Evolutionary conservation across 495 filamentous ascomycete genomes (phyloP).

Genomic region (Xylaria bambusicola): DNA sequence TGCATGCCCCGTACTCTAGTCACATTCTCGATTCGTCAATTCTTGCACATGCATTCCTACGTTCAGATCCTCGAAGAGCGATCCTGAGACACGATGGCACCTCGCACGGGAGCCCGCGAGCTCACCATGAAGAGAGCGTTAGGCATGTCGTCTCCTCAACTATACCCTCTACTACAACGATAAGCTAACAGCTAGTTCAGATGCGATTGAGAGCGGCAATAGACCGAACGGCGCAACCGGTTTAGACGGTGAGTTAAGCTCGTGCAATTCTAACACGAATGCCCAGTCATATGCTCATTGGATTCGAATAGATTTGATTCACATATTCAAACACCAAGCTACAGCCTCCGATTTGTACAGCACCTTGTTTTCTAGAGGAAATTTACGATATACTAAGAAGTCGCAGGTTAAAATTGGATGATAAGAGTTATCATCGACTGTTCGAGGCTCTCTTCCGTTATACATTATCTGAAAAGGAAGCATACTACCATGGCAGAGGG

Average conservation of each 20-base stretch:
- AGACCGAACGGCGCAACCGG: conserved; percentile 30
- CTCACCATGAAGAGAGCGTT: conserved; percentile 16
- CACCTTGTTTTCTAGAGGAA: neutral
- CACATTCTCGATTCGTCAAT: too few species aligned
- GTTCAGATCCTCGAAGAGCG: too few species aligned
- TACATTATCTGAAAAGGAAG: conserved; percentile 64
- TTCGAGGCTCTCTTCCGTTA: conserved; percentile 79
- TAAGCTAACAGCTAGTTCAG: conserved; percentile 26
- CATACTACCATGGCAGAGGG: conserved; percentile 58
- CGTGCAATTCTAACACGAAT: neutral
- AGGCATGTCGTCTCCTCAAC: conserved; percentile 11
- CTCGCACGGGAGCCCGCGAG: conserved; percentile 14
- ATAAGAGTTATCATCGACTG: conserved; percentile 77
- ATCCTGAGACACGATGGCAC: conserved; percentile 17
- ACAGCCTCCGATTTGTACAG: conserved; percentile 59
- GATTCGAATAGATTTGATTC: conserved; percentile 47
- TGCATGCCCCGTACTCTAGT: too few species aligned
- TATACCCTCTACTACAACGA: neutral
- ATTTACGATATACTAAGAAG: conserved; percentile 22
- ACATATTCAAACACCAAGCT: conserved; percentile 63
- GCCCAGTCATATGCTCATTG: conserved; percentile 11
- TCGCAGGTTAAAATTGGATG: conserved; percentile 46
- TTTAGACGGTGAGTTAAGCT: conserved; percentile 34
- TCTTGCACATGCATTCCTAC: neutral
- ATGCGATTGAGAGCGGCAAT: conserved; percentile 30